phyloP scores from a whole-genome alignment of 139 green algal genomes.

The Chlamydomonas asymmetrica region DNA sequence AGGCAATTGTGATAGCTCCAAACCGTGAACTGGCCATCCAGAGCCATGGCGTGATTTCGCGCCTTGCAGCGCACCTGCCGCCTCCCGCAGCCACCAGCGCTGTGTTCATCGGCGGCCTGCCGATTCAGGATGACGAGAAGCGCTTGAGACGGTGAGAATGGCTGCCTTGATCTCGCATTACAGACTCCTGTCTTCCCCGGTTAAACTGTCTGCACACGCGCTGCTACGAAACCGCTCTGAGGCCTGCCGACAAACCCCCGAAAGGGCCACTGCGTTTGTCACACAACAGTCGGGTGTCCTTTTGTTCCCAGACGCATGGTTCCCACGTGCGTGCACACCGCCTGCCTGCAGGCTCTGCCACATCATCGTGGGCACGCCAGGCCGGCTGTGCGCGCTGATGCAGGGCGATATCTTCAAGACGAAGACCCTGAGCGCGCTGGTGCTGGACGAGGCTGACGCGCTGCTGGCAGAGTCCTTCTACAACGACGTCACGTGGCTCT shows the following conservation, averaged over 20 bases:
- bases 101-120: constrained; percentile 72
- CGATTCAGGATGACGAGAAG: constrained; percentile 62
- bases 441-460: constrained; percentile 85
- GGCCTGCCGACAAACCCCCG: too few relatives aligned
- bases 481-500: constrained; percentile 43
- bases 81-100: constrained; percentile 30
- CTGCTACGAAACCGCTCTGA: too few relatives aligned
- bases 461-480: constrained; percentile 66
- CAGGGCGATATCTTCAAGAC: constrained; percentile 38
- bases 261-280: too few relatives aligned
- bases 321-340: too few relatives aligned
- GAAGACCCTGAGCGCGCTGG: constrained; percentile 45
- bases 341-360: constrained; percentile 54
- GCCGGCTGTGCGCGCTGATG: constrained; percentile 67
- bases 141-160: constrained; percentile 53
- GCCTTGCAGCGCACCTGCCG: constrained; percentile 41
- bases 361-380: constrained; percentile 79
- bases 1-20: constrained; percentile 79
- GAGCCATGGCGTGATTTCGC: constrained; percentile 49
- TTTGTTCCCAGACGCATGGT: too few relatives aligned
- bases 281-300: too few relatives aligned
- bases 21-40: constrained; percentile 87
- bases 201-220: too few relatives aligned
- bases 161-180: too few relatives aligned
- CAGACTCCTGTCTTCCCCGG: too few relatives aligned